Percentiles rank a stretch among this genome's conserved stretches.
Conservation (phyloP, 345 rosid species). For the Kandelia obovata region DNA sequence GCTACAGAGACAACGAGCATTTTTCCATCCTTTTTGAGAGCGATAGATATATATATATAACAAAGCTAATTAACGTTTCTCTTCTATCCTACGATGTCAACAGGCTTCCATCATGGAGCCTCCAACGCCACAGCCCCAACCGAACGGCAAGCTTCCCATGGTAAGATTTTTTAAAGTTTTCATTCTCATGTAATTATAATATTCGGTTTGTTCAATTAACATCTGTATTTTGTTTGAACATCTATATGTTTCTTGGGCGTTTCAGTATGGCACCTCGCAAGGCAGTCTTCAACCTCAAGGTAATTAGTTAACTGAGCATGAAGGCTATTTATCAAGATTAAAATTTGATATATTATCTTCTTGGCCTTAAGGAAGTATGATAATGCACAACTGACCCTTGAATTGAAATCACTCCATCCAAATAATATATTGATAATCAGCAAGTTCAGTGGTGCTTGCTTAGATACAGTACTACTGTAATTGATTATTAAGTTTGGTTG, state of each 20-base stretch:
- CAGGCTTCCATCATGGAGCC: conserved; percentile 32
- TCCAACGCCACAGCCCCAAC: conserved; percentile 44
- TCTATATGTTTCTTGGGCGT: not conserved
- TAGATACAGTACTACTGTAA: too few relatives aligned
- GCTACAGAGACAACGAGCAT: too few relatives aligned
- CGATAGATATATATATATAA: not conserved
- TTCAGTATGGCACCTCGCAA: conserved; percentile 43
- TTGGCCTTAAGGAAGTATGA: too few relatives aligned
- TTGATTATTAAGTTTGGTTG: not conserved
- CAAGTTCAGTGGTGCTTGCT: too few relatives aligned
- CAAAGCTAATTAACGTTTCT: not conserved
- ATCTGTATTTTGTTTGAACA: too few relatives aligned
- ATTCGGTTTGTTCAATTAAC: too few relatives aligned
- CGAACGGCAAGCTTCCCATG: conserved; percentile 21
- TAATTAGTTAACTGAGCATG: not conserved
- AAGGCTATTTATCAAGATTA: too few relatives aligned
- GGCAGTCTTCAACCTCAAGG: conserved; percentile 63
- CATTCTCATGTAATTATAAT: too few relatives aligned
- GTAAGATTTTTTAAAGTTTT: conserved; percentile 10
- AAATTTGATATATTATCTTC: too few relatives aligned
- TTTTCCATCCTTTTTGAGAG: not conserved
- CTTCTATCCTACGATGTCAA: not conserved
- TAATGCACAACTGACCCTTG: too few relatives aligned
- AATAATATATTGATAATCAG: too few relatives aligned
- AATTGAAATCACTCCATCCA: too few relatives aligned